Conservation (phyloP, 2,329 filamentous ascomycete species). For the Paracorniculantispora psalliotae region DNA sequence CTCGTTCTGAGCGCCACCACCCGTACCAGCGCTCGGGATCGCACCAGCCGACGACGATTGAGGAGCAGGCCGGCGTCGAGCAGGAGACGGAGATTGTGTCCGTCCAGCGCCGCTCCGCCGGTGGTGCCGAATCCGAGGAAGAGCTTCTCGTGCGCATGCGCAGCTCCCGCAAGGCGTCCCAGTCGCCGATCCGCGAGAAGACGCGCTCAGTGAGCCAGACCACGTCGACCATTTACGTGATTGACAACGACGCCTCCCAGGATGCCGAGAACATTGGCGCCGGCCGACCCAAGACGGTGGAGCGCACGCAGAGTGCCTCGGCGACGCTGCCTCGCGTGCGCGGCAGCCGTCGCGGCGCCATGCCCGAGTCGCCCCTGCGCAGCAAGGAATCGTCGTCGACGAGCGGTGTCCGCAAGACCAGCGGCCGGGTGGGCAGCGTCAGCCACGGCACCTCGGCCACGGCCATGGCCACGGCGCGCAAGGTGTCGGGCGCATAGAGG, state of each 20-base stretch:
- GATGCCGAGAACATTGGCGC: slow-evolving; percentile 67
- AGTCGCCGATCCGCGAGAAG: slow-evolving; percentile 58
- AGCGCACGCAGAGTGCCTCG: slow-evolving; percentile 49
- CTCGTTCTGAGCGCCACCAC: slow-evolving; percentile 70
- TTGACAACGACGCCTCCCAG: slow-evolving; percentile 64
- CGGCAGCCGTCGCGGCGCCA: slow-evolving; percentile 48
- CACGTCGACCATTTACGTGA: slow-evolving; percentile 61
- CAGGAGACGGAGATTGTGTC: slow-evolving; percentile 57
- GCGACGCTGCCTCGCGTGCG: slow-evolving; percentile 61
- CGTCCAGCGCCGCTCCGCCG: slow-evolving; percentile 57
- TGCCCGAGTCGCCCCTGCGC: slow-evolving; percentile 42
- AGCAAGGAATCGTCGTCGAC: slow-evolving; percentile 40
- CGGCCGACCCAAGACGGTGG: slow-evolving; percentile 55
- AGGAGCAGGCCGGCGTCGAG: slow-evolving; percentile 49
- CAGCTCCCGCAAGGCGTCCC: slow-evolving; percentile 59
- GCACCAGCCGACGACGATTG: slow-evolving; percentile 32
- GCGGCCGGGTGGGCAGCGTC: slow-evolving; percentile 59
- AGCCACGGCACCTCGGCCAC: slow-evolving; percentile 38
- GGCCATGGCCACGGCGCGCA: slow-evolving; percentile 43
- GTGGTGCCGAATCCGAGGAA: slow-evolving; percentile 69
- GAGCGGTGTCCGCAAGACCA: slow-evolving; percentile 58
- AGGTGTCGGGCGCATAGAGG: slow-evolving; percentile 45
- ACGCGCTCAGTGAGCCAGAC: slow-evolving; percentile 70
- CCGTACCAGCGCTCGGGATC: slow-evolving; percentile 60
- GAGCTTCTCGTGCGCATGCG: slow-evolving; percentile 74